Percentiles rank a stretch among this genome's conserved stretches.
Conservation (phyloP, 805 yeast species). For the Lipomyces chichibuensis region DNA sequence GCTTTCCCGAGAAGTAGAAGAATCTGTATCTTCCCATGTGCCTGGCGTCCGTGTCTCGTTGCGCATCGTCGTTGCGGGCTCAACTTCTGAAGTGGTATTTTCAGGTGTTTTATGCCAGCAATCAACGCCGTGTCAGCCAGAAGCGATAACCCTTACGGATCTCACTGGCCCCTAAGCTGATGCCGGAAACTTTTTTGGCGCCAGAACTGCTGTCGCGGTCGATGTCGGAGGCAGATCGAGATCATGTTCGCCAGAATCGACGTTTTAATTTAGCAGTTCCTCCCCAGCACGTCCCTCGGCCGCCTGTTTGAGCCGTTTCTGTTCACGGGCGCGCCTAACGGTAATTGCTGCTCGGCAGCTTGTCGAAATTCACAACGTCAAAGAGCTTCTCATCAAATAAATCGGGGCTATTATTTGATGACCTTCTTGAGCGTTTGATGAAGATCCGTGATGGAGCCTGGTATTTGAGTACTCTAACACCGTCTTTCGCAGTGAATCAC, state of each 20-base stretch:
- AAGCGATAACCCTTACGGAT: not conserved
- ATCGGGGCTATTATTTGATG: conserved; percentile 2
- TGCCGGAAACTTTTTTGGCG: not conserved
- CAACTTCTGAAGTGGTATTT: not conserved
- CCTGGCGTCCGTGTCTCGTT: conserved; percentile 15
- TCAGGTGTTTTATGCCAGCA: not conserved
- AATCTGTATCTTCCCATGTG: conserved; percentile 22
- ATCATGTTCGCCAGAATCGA: conserved; percentile 12
- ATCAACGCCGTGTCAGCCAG: conserved; percentile 1
- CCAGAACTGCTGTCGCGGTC: not conserved
- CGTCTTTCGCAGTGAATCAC: conserved; percentile 20
- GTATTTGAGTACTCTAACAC: conserved; percentile 8
- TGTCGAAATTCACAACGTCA: conserved; percentile 38
- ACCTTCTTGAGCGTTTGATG: conserved; percentile 1
- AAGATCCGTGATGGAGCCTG: conserved; percentile 39
- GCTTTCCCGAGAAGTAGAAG: conserved; percentile 1
- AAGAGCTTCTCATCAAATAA: conserved; percentile 38
- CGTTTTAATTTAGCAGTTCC: not conserved
- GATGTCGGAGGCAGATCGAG: conserved; percentile 22
- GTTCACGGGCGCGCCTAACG: conserved; percentile 28
- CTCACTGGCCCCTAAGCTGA: not conserved
- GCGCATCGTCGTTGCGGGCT: not conserved
- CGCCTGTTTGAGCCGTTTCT: conserved; percentile 15
- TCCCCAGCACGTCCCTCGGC: conserved; percentile 23
- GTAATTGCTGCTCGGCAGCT: conserved; percentile 17